Base-by-base conservation (phyloP, 2,329 filamentous ascomycete species). In the Thielaviopsis euricoi region DNA sequence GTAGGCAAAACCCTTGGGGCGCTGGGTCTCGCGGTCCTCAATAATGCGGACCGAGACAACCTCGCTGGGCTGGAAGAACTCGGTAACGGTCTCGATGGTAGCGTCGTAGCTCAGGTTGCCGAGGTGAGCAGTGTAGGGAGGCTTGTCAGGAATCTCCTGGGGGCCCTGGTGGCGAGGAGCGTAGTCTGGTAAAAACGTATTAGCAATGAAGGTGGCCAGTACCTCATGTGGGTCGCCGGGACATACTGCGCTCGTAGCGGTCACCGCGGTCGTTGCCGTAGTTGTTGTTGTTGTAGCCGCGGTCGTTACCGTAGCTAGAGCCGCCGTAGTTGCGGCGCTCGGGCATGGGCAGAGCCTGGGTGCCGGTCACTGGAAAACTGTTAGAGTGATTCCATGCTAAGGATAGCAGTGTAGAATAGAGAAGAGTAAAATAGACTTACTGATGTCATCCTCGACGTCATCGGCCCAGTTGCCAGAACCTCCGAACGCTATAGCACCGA, bases 1-100 rank as follows among this genome's bases (percentile, higher is more conserved):
- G 70, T 98, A 98, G 62, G 91, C 93, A 67, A 98, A 98, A 53
- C 93, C 93, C 77, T 98, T 98, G 63, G 93, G 93, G 67, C 90
- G 89, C 71, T 86, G 83, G 68, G 93, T 86, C 70, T 95, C 79
- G 68, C 91, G 93, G 73, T 98, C 94, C 75, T 96, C 91, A 63
- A 98, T 95, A 66, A 98, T 89, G 66, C 93, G 87, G 64, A 98
- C 89, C 69, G 83, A 96, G 64, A 86, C 86, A 65, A 96, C 85
- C 63, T 89, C 80, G 71, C 91, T 96, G 58, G 79, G 87, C 56
- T 77, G 74, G 68, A 98, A 95, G 68, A 97, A 93, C 56, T 89
- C 86, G 65, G 79, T 83, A 62, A 98, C 85, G 66, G 90, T 86
- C 64, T 83, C 86, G 63, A 81, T 80, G 57, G 87, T 93, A 58